Percentiles rank a stretch among this genome's conserved stretches.
Evolutionary conservation across 2,329 filamentous ascomycete species (phyloP).

Genomic region (Mariannaea sp.): DNA sequence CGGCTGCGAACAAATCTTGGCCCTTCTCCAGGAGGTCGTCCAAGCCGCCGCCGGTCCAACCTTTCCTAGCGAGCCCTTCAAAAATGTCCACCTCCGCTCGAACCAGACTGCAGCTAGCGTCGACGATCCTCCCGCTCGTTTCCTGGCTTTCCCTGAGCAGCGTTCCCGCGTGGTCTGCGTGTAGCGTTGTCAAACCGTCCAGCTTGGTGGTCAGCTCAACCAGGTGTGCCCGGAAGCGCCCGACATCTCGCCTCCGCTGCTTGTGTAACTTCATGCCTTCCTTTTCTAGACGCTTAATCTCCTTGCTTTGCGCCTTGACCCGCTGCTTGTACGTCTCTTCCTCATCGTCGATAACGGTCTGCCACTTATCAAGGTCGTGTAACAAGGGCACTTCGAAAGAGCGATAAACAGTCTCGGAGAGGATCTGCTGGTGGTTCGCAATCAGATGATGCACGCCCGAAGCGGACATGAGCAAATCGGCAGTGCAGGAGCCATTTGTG

Average conservation of each 20-base stretch:
- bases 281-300: conserved; percentile 68
- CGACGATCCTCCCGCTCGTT: conserved; percentile 64
- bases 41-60: conserved; percentile 69
- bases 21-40: conserved; percentile 69
- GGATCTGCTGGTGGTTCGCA: conserved; percentile 72
- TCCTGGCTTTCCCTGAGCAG: conserved; percentile 68
- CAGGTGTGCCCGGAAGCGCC: conserved; percentile 64
- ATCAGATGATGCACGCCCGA: conserved; percentile 69
- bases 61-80: conserved; percentile 68
- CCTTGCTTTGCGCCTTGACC: conserved; percentile 59
- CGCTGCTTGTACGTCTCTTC: conserved; percentile 63
- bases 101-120: conserved; percentile 68
- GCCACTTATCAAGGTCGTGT: conserved; percentile 72
- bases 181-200: conserved; percentile 65
- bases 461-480: conserved; percentile 65
- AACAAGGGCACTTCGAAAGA: conserved; percentile 70
- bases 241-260: conserved; percentile 64
- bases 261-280: conserved; percentile 67
- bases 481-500: conserved; percentile 59
- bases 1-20: conserved; percentile 61
- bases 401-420: conserved; percentile 70
- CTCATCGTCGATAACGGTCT: conserved; percentile 66
- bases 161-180: conserved; percentile 63
- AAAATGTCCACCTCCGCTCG: conserved; percentile 73
- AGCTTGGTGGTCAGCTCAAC: conserved; percentile 66